Conservation (phyloP, 257 asterid species). For the Knoxia roxburghii region DNA sequence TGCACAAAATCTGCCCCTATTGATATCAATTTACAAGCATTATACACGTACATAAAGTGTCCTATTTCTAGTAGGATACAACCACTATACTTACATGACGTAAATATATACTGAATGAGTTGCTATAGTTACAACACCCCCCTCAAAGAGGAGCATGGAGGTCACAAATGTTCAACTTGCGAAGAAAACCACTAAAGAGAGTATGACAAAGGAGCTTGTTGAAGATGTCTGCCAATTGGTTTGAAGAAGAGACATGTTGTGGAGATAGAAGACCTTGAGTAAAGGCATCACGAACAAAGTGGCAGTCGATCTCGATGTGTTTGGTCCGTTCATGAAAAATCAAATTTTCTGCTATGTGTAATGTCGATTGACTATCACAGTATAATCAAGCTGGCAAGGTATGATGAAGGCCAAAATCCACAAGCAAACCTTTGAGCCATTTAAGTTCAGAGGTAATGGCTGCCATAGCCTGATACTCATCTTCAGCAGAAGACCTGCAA, state of each 20-base stretch:
- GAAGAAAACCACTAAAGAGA: not conserved
- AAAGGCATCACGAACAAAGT: conserved; percentile 6
- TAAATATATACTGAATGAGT: too few relatives aligned
- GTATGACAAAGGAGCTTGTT: too few relatives aligned
- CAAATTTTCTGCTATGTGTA: not conserved
- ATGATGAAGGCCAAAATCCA: not conserved
- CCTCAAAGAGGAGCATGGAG: conserved; percentile 9
- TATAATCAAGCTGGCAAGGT: not conserved
- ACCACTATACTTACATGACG: too few relatives aligned
- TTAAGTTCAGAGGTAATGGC: not conserved
- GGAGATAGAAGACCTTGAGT: not conserved
- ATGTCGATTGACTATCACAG: not conserved
- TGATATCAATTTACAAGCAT: too few relatives aligned
- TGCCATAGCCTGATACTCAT: not conserved
- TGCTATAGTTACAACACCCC: too few relatives aligned
- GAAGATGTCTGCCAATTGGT: conserved; percentile 2
- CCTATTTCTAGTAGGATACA: too few relatives aligned
- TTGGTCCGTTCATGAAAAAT: conserved; percentile 3
- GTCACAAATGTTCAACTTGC: not conserved
- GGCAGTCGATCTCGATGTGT: not conserved
- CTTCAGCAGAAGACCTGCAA: not conserved
- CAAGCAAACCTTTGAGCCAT: not conserved
- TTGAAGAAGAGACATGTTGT: not conserved
- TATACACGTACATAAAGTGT: too few relatives aligned
- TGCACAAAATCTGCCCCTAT: too few relatives aligned